A percentile compares a stretch with the other conserved stretches of the same genome.
These are phyloP conservation scores for Chenopodium album DNA, from an alignment of 148 eudicot genomes.

Conservation along the genomic window DNA sequence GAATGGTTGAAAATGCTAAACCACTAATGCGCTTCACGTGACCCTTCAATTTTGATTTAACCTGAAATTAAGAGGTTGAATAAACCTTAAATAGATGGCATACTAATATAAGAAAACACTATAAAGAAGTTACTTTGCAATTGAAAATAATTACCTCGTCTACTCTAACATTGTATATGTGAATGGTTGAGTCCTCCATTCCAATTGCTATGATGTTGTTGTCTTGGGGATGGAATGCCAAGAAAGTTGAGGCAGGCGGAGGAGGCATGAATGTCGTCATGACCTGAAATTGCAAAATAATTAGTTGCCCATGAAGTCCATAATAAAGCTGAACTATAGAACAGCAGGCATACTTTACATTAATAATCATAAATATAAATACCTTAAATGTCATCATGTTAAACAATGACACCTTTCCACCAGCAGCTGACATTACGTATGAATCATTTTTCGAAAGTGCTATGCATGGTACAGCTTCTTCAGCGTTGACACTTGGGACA, in stretches of 20 bases:
- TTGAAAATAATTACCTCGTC: conserved; percentile 61
- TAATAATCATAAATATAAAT: conserved; percentile 8
- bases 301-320: background rate
- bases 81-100: background rate
- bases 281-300: conserved; percentile 45
- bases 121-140: background rate
- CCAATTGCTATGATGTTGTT: conserved; percentile 98
- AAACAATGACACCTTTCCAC: conserved; percentile 90
- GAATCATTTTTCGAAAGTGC: conserved; percentile 98
- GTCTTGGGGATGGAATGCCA: conserved; percentile 97
- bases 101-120: background rate
- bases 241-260: conserved; percentile 86
- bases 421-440: conserved; percentile 93
- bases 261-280: conserved; percentile 97
- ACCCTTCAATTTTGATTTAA: conserved; percentile 71
- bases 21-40: conserved; percentile 82
- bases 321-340: background rate
- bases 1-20: conserved; percentile 68
- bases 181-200: conserved; percentile 93
- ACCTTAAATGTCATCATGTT: conserved; percentile 99
- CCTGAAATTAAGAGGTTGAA: conserved; percentile 35
- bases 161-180: conserved; percentile 92
- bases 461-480: conserved; percentile 89
- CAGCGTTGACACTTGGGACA: conserved; percentile 76
- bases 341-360: background rate